Base-by-base conservation (phyloP, 441 rosid species). In the Populus hybrid region DNA sequence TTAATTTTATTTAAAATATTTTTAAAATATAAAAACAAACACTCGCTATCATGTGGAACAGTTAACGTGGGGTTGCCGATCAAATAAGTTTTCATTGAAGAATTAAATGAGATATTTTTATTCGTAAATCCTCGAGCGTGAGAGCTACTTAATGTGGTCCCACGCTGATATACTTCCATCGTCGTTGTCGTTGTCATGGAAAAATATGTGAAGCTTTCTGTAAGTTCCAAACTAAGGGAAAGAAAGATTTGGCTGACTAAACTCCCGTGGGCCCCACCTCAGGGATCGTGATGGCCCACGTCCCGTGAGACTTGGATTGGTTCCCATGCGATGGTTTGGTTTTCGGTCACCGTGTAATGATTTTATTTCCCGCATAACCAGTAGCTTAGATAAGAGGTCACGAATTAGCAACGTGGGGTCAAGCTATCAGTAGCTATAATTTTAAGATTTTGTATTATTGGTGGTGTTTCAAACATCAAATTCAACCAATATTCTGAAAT, bases 141-240 rank as follows among this genome's bases (percentile, higher is more conserved):
- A 59, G 59, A 66, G 7, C 9, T 76, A 7, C 12, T 33, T 38
- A 1, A 59, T 10, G 86, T 86, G 90, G 89, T 80, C 87, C 87
- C 82, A 0, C 4, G 53, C 53, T 12, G 18, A 20, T 45, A 64
- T 6, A 3, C 45, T 10, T 18, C 9, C 7, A 1, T 66, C 11
- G 6, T 29, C 53, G 18, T 53, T 45, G 90, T 86, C 90, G 50
- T 74, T 77, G 35, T 86, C 90, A 74, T 82, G 74, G 89, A 69
- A 84, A 86, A 83, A 9, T 38, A 45, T 3, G 53, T 1, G 87
- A 80, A 75, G 81, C 75, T 82, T 83, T 81, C 59, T 40, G 59
- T 3, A 76, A 76, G 79, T 76, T 77, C 53, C 68, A 71, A 77
- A 73, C 31, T 67, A 76, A 56, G 16, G 53, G 18, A 33, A 33